Conservation (phyloP, 176 grass and related monocot species). For the Guadua angustifolia region DNA sequence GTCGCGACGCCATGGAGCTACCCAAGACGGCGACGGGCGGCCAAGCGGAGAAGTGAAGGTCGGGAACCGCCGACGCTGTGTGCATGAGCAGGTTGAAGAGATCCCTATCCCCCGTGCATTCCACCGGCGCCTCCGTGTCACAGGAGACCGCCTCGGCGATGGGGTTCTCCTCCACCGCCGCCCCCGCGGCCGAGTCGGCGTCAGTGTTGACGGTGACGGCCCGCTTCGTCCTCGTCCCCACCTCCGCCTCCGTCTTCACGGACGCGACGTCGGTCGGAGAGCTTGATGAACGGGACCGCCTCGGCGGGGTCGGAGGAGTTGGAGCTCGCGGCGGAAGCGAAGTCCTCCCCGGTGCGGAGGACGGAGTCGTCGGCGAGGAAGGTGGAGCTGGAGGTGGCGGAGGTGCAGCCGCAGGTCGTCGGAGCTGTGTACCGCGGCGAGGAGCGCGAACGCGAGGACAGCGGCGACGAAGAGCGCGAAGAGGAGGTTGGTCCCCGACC, state of each 20-base stretch:
- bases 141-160: constrained; percentile 53
- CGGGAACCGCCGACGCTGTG: constrained; percentile 66
- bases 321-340: constrained; percentile 22
- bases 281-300: constrained; percentile 66
- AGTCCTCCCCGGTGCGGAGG: constrained; percentile 94
- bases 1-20: constrained; percentile 68
- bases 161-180: constrained; percentile 20
- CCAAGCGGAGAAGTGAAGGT: constrained; percentile 91
- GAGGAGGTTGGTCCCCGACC: constrained; percentile 70
- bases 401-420: constrained; percentile 86
- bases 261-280: constrained; percentile 60
- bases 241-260: constrained; percentile 30
- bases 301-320: constrained; percentile 30
- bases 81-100: constrained; percentile 84
- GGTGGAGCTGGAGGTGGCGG: constrained; percentile 77
- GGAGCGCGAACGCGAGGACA: constrained; percentile 86
- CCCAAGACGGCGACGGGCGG: constrained; percentile 63
- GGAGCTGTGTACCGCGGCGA: constrained; percentile 82
- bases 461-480: constrained; percentile 89
- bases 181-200: constrained; percentile 5
- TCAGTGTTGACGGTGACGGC: constrained; percentile 48
- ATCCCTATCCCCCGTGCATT: constrained; percentile 70
- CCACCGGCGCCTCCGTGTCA: constrained; percentile 61
- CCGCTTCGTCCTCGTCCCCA: constrained; percentile 19
- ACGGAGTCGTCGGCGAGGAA: constrained; percentile 75